phyloP scores from a whole-genome alignment of 176 grass and related monocot species.

The Cenchrus americanus region DNA sequence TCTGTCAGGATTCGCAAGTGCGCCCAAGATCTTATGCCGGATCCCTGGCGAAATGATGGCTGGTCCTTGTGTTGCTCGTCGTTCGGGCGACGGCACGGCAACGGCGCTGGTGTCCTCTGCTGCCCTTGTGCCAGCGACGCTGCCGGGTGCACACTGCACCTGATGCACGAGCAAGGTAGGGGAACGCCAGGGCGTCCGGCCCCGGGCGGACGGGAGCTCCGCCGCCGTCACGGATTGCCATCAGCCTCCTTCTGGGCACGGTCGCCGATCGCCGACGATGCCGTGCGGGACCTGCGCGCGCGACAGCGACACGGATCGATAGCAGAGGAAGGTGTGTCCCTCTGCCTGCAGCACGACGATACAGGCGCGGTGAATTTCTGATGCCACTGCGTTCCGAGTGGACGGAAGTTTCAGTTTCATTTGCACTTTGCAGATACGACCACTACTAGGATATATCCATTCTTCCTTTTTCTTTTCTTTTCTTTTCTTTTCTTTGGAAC shows the following conservation, averaged over 20 bases:
- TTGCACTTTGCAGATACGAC: background rate
- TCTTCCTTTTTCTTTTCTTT: background rate
- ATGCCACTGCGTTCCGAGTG: background rate
- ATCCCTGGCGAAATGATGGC: background rate
- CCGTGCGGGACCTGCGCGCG: background rate
- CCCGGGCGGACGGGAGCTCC: background rate
- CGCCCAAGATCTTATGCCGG: slow-evolving; percentile 12
- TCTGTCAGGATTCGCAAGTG: slow-evolving; percentile 12
- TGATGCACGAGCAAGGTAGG: background rate
- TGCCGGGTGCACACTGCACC: background rate
- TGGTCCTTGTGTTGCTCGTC: background rate
- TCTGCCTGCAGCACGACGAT: slow-evolving; percentile 8
- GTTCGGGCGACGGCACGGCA: background rate
- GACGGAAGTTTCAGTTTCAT: background rate
- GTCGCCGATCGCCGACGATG: too few species aligned
- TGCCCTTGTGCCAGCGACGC: background rate
- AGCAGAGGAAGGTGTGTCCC: too few species aligned
- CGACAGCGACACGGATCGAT: too few species aligned
- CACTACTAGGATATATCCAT: background rate
- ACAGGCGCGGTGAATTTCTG: background rate
- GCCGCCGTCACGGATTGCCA: too few species aligned
- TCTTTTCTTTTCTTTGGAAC: too few species aligned
- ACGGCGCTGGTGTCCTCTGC: background rate
- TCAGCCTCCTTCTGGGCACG: too few species aligned
- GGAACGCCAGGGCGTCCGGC: background rate